Percentiles rank a stretch among this genome's conserved stretches.
phyloP scores from a whole-genome alignment of 2,329 filamentous ascomycete genomes.

The Nothopassalora personata region DNA sequence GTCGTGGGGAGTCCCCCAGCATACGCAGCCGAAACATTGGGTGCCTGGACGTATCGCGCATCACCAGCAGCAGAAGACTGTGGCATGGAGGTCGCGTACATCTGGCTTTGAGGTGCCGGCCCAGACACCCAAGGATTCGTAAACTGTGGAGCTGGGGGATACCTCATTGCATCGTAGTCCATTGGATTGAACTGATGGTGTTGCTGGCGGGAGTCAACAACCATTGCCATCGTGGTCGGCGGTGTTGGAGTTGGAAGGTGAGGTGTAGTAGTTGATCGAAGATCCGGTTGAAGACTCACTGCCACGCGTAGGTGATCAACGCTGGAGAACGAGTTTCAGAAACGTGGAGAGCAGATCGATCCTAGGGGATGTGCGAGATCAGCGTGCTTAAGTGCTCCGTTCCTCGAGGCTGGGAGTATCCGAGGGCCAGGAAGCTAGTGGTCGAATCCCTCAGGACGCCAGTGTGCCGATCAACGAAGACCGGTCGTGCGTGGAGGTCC shows the following conservation, averaged over 20 bases:
- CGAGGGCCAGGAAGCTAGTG: slow-evolving; percentile 15
- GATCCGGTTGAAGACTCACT: slow-evolving; percentile 6
- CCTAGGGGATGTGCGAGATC: slow-evolving; percentile 45
- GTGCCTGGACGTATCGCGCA: slow-evolving; percentile 28
- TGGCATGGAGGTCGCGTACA: slow-evolving; percentile 61
- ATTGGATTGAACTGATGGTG: slow-evolving; percentile 65
- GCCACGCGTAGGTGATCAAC: slow-evolving; percentile 23
- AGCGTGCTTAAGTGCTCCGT: slow-evolving; percentile 39
- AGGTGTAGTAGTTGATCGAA: slow-evolving; percentile 12
- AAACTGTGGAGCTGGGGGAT: slow-evolving; percentile 64
- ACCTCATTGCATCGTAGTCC: slow-evolving; percentile 76
- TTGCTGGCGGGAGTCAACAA: slow-evolving; percentile 80
- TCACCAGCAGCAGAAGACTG: slow-evolving; percentile 56
- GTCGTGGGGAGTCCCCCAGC: slow-evolving; percentile 67
- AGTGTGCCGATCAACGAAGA: slow-evolving; percentile 17
- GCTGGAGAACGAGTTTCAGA: slow-evolving; percentile 25
- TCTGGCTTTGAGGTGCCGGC: slow-evolving; percentile 52
- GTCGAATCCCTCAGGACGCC: slow-evolving; percentile 5
- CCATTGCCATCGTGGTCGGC: slow-evolving; percentile 72
- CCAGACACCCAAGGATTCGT: slow-evolving; percentile 80
- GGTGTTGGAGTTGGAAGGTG: slow-evolving; percentile 15
- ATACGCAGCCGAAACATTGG: slow-evolving; percentile 45
- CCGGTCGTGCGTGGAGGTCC: slow-evolving; percentile 17
- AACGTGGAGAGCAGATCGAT: slow-evolving; percentile 48
- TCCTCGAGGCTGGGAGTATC: slow-evolving; percentile 26